phyloP scores from a whole-genome alignment of 371 early-diverging fungal genomes.

The Saksenaea oblongispora region DNA sequence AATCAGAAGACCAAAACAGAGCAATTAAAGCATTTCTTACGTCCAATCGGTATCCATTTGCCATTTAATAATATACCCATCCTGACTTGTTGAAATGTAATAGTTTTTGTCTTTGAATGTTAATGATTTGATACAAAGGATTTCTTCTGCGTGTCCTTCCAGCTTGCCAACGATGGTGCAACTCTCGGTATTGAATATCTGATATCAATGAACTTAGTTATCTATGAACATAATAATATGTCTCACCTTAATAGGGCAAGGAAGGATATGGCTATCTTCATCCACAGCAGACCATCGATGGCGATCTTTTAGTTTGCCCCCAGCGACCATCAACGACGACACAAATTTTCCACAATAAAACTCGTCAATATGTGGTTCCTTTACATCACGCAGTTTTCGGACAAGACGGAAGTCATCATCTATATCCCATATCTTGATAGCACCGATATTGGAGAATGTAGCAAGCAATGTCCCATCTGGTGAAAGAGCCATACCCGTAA shows the following conservation, averaged over 20 bases:
- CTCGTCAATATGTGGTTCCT: slow-evolving; percentile 87
- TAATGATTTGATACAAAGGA: slow-evolving; percentile 77
- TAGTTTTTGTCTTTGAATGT: slow-evolving; percentile 79
- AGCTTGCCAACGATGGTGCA: slow-evolving; percentile 71
- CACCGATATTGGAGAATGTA: slow-evolving; percentile 83
- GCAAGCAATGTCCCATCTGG: slow-evolving; percentile 82
- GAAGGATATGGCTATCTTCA: slow-evolving; percentile 89
- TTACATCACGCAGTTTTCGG: slow-evolving; percentile 71
- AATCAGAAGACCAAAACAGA: neutral
- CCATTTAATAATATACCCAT: slow-evolving; percentile 91
- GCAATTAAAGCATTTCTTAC: slow-evolving; percentile 25
- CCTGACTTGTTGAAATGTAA: slow-evolving; percentile 86
- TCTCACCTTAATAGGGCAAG: slow-evolving; percentile 80
- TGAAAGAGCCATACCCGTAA: slow-evolving; percentile 79
- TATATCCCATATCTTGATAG: slow-evolving; percentile 79
- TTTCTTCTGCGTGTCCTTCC: slow-evolving; percentile 86
- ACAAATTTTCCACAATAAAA: slow-evolving; percentile 82
- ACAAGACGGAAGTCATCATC: slow-evolving; percentile 64
- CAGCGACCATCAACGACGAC: slow-evolving; percentile 39
- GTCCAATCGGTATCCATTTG: slow-evolving; percentile 76
- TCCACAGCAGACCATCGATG: slow-evolving; percentile 85
- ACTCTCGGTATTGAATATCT: slow-evolving; percentile 76
- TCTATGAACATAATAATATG: neutral
- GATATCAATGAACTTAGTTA: neutral
- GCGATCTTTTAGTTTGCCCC: slow-evolving; percentile 76